Conservation (phyloP, 1,139 yeast genomes). For the Pichia sp. region DNA sequence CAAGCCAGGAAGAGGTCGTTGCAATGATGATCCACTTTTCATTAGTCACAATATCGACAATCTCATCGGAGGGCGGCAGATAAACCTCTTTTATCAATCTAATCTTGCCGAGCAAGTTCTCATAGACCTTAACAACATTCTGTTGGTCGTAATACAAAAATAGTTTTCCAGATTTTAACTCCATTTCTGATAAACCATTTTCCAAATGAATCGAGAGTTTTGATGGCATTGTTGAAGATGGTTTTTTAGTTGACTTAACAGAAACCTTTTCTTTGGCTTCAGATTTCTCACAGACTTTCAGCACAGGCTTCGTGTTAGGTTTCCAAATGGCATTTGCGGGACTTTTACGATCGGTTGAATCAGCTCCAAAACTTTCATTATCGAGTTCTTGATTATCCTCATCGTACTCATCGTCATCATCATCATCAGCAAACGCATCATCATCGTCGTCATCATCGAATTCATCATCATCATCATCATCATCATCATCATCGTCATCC, state of each 20-base stretch:
- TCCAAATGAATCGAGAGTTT: constrained; percentile 1
- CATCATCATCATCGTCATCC: background rate
- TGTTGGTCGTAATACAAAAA: constrained; percentile 6
- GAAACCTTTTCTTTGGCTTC: too few relatives aligned
- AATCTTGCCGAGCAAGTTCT: constrained; percentile 2
- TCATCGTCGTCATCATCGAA: constrained; percentile 1
- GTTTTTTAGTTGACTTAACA: too few relatives aligned
- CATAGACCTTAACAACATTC: constrained; percentile 7
- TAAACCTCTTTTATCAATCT: constrained; percentile 4
- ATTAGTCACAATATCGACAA: constrained; percentile 14
- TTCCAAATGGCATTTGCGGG: too few relatives aligned
- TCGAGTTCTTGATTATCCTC: constrained; percentile 1
- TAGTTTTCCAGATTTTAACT: constrained; percentile 8
- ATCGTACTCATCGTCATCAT: constrained; percentile 2
- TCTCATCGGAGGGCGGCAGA: constrained; percentile 3
- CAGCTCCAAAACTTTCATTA: background rate
- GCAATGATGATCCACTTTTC: constrained; percentile 12
- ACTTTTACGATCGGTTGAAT: too few relatives aligned
- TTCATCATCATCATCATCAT: constrained; percentile 1
- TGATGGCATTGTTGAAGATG: too few relatives aligned
- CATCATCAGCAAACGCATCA: constrained; percentile 2
- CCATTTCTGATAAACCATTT: constrained; percentile 5
- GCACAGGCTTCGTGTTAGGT: background rate
- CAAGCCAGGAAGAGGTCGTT: constrained; percentile 9
- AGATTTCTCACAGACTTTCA: too few relatives aligned